Conservation (phyloP, 176 grass and related monocot species). For the Eragrostis nindensis region DNA sequence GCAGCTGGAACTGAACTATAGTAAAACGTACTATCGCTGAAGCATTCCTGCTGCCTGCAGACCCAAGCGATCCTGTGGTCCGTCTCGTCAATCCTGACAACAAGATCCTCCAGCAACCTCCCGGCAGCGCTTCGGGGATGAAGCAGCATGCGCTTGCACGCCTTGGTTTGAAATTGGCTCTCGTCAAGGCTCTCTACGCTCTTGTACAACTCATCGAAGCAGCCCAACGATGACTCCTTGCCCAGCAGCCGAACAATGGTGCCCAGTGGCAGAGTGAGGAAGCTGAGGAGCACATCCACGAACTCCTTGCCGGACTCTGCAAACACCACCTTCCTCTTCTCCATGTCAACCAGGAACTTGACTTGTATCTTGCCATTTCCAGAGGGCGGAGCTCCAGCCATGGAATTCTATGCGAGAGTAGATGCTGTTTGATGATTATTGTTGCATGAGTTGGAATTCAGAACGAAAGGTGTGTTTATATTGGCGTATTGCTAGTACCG, state of each 20-base stretch:
- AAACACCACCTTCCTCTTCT: constrained; percentile 41
- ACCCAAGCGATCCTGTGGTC: background rate
- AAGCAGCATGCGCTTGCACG: constrained; percentile 42
- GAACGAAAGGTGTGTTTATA: background rate
- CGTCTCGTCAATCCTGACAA: background rate
- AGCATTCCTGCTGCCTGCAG: background rate
- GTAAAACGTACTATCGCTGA: background rate
- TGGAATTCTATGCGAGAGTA: background rate
- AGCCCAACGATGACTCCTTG: constrained; percentile 22
- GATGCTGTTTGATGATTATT: background rate
- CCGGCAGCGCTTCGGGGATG: background rate
- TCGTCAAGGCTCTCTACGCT: constrained; percentile 27
- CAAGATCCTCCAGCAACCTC: background rate
- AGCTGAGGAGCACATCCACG: constrained; percentile 55
- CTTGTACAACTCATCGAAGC: constrained; percentile 31
- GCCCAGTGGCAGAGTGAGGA: constrained; percentile 52
- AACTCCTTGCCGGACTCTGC: constrained; percentile 60
- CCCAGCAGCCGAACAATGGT: constrained; percentile 35
- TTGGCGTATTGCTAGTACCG: background rate
- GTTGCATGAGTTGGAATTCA: background rate
- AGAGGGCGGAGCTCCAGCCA: background rate
- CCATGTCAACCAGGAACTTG: constrained; percentile 52
- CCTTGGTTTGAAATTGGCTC: constrained; percentile 18
- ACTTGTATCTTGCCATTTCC: constrained; percentile 19
- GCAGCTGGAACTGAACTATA: constrained; percentile 13